phyloP scores from a whole-genome alignment of 1,139 yeast species.

The Magnusiomyces suaveolens region DNA sequence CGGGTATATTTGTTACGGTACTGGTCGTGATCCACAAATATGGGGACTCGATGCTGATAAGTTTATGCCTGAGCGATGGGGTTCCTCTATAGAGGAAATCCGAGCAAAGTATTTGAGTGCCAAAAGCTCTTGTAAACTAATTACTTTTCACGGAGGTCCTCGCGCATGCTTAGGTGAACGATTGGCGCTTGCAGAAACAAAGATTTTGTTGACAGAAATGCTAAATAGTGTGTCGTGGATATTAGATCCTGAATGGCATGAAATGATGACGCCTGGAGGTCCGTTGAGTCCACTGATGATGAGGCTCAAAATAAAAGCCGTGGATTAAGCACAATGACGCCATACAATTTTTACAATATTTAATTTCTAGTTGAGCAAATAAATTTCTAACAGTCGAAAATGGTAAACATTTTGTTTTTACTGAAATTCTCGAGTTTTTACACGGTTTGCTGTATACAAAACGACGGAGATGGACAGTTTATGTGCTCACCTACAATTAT shows the following conservation, averaged over 20 bases:
- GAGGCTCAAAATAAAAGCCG: constrained; percentile 8
- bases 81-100: constrained; percentile 29
- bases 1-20: constrained; percentile 49
- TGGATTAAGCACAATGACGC: neutral
- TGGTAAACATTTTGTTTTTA: too few relatives aligned
- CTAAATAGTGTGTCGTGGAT: constrained; percentile 33
- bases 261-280: constrained; percentile 40
- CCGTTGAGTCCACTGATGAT: constrained; percentile 14
- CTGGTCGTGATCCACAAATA: constrained; percentile 41
- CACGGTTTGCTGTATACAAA: too few relatives aligned
- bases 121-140: constrained; percentile 40
- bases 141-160: constrained; percentile 53
- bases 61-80: constrained; percentile 55
- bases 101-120: constrained; percentile 35
- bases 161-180: constrained; percentile 57
- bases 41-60: constrained; percentile 46
- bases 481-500: too few relatives aligned
- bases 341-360: too few relatives aligned
- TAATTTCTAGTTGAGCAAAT: too few relatives aligned
- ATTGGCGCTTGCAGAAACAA: constrained; percentile 43
- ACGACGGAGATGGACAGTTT: too few relatives aligned
- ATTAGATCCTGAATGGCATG: constrained; percentile 42
- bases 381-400: too few relatives aligned
- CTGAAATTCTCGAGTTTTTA: too few relatives aligned
- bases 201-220: constrained; percentile 35